Conservation (phyloP, 2,329 filamentous ascomycete genomes). For the Calonectria multiphialidica region DNA sequence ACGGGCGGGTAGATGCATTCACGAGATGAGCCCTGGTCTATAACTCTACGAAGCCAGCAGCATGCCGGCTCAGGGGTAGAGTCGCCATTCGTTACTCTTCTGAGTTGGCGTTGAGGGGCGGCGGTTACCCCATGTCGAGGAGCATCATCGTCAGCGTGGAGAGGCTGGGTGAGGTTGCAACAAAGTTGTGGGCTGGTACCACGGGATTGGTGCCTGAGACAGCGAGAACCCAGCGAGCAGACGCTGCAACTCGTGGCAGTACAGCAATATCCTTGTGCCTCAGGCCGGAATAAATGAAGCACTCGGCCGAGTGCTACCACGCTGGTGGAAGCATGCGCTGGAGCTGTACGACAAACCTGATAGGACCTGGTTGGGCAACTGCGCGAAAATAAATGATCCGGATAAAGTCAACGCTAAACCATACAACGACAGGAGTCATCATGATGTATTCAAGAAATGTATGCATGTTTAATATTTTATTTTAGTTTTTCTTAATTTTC, state of each 20-base stretch:
- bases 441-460: too few species aligned
- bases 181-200: background rate
- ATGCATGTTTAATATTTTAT: too few species aligned
- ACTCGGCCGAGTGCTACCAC: constrained; percentile 16
- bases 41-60: background rate
- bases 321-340: too few species aligned
- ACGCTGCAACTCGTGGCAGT: background rate
- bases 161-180: background rate
- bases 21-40: constrained; percentile 4
- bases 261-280: constrained; percentile 19
- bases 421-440: too few species aligned
- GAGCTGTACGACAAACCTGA: too few species aligned
- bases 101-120: background rate
- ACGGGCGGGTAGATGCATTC: constrained; percentile 25
- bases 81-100: background rate
- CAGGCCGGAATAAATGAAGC: constrained; percentile 9
- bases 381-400: too few species aligned
- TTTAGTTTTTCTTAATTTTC: too few species aligned
- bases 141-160: background rate
- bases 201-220: constrained; percentile 18
- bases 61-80: background rate
- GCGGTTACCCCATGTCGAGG: constrained; percentile 7
- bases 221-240: background rate
- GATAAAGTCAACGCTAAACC: too few species aligned
- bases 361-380: too few species aligned